phyloP scores from a whole-genome alignment of 2,329 filamentous ascomycete species.

The Arthrobotrys iridis region DNA sequence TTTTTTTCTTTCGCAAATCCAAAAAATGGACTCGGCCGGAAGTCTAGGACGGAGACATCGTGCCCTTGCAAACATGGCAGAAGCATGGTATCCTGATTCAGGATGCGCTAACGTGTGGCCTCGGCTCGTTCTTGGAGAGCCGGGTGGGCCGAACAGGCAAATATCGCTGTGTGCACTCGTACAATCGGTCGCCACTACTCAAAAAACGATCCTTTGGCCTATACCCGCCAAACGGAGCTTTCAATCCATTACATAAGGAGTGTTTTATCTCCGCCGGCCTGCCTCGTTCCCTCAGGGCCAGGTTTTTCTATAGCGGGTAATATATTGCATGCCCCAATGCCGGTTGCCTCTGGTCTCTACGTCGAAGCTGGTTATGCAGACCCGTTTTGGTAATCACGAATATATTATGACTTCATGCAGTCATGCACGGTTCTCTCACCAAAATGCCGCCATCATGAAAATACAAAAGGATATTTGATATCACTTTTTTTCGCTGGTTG shows the following conservation, averaged over 20 bases:
- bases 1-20: conserved; percentile 36
- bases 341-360: background rate
- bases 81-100: conserved; percentile 32
- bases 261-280: conserved; percentile 22
- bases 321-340: background rate
- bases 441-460: background rate
- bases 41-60: conserved; percentile 22
- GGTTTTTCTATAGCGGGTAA: conserved; percentile 2
- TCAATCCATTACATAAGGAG: conserved; percentile 24
- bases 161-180: background rate
- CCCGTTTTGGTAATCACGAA: conserved; percentile 19
- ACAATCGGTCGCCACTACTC: background rate
- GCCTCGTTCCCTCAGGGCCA: background rate
- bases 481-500: background rate
- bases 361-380: background rate
- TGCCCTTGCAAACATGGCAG: background rate
- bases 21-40: conserved; percentile 40
- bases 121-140: conserved; percentile 8
- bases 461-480: background rate
- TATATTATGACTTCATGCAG: background rate
- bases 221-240: background rate
- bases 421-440: background rate
- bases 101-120: conserved; percentile 15
- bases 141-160: conserved; percentile 28
- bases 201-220: conserved; percentile 1